phyloP scores from a whole-genome alignment of 78 protist species.

The Dictyostelium discoideum region DNA sequence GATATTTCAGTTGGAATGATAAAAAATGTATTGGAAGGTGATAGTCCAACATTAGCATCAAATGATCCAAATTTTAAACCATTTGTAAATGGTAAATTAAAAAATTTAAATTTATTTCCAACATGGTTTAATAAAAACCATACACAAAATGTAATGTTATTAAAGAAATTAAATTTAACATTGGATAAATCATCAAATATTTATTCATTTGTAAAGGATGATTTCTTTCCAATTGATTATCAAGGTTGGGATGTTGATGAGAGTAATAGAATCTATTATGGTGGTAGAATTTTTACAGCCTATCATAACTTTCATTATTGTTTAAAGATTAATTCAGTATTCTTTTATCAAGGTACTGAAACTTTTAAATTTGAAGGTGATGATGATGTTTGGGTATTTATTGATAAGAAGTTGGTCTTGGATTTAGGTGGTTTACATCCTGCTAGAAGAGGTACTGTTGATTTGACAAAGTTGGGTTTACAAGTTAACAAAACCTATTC shows the following conservation, averaged over 20 bases:
- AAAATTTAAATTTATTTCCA: not conserved
- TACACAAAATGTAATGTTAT: not conserved
- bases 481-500: not conserved
- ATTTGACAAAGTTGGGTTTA: not conserved
- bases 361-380: conserved; percentile 77
- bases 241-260: conserved; percentile 50
- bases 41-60: not conserved
- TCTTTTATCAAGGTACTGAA: conserved; percentile 26
- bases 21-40: not conserved
- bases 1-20: conserved; percentile 23
- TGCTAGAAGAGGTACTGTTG: not conserved
- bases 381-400: conserved; percentile 86
- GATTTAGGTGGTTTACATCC: conserved; percentile 83
- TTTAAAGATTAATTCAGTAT: conserved; percentile 35
- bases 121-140: not conserved
- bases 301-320: conserved; percentile 54
- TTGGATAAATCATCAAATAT: not conserved
- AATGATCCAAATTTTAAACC: not conserved
- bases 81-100: not conserved
- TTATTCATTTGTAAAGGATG: not conserved
- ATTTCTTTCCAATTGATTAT: conserved; percentile 74
- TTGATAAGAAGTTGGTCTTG: conserved; percentile 42
- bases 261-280: not conserved
- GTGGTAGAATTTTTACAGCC: not conserved
- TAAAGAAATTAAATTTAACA: not conserved